Conservation (phyloP, 495 filamentous ascomycete species). For the Bryoglossum gracile region DNA sequence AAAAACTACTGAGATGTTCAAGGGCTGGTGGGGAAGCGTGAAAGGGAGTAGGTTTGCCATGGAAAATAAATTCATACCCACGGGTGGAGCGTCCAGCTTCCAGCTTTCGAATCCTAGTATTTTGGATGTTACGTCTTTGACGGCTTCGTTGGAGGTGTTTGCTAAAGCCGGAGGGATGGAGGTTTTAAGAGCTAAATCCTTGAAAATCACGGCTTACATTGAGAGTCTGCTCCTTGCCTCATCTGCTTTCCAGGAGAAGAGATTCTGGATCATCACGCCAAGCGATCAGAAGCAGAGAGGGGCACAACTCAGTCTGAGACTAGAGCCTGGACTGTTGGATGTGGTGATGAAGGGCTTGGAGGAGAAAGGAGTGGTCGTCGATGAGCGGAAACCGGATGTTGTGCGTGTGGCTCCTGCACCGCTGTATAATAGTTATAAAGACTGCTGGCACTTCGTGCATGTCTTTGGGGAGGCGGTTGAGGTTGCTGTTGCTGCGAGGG, state of each 20-base stretch:
- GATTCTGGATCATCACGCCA: constrained; percentile 77
- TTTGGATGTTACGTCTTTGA: constrained; percentile 60
- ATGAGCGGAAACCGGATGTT: constrained; percentile 86
- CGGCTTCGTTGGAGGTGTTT: constrained; percentile 76
- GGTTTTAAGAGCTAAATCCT: constrained; percentile 64
- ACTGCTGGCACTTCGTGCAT: constrained; percentile 70
- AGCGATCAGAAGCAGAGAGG: constrained; percentile 62
- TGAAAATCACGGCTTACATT: constrained; percentile 71
- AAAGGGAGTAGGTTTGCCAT: constrained; percentile 71
- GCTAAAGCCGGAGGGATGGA: constrained; percentile 60
- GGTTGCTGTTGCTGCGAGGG: constrained; percentile 16
- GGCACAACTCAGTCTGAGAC: constrained; percentile 75
- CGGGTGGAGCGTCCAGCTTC: constrained; percentile 59
- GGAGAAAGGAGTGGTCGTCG: constrained; percentile 65
- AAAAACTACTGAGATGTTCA: constrained; percentile 32
- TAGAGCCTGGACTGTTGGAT: constrained; percentile 61
- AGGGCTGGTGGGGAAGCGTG: constrained; percentile 89
- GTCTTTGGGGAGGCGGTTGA: constrained; percentile 50
- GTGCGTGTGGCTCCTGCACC: constrained; percentile 88
- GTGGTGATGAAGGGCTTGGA: constrained; percentile 61
- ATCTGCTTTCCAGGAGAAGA: constrained; percentile 31
- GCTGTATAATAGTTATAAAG: constrained; percentile 77
- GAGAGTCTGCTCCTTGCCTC: constrained; percentile 55
- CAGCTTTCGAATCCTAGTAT: constrained; percentile 63
- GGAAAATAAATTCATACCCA: constrained; percentile 71